phyloP scores from a whole-genome alignment of 768 basidiomycete species.

The Leccinum uliginosum region DNA sequence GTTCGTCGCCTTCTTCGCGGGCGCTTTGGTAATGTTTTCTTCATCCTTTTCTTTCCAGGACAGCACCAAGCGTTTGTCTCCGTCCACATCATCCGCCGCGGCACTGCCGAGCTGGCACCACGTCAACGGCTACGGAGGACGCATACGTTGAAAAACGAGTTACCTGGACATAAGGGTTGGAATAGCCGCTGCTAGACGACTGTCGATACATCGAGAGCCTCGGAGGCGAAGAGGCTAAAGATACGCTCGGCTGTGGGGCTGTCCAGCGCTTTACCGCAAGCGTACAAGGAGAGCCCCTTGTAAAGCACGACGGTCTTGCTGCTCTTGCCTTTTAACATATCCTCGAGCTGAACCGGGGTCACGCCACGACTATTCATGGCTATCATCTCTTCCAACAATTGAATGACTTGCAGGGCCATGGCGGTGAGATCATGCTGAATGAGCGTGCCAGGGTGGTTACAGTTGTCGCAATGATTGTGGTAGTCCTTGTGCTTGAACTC shows the following conservation, averaged over 20 bases:
- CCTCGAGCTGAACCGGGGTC: constrained; percentile 56
- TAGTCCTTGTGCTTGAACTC: constrained; percentile 67
- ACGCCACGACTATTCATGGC: constrained; percentile 42
- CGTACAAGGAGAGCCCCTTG: constrained; percentile 49
- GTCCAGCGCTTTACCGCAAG: constrained; percentile 46
- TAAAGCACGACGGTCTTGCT: constrained; percentile 37
- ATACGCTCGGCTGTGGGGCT: constrained; percentile 61
- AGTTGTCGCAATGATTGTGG: constrained; percentile 77
- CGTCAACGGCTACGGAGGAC: neutral
- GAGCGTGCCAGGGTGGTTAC: constrained; percentile 46
- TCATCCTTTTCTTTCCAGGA: constrained; percentile 28
- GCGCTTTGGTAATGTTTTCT: neutral
- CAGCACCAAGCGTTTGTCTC: constrained; percentile 15
- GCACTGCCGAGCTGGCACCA: constrained; percentile 14
- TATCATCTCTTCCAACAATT: constrained; percentile 48
- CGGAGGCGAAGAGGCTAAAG: constrained; percentile 49
- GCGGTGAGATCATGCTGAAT: constrained; percentile 57
- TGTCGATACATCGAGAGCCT: constrained; percentile 45
- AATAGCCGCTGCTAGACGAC: constrained; percentile 43
- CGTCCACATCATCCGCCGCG: constrained; percentile 19
- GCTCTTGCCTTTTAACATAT: constrained; percentile 67
- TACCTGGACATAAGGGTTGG: constrained; percentile 52
- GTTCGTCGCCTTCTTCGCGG: constrained; percentile 7
- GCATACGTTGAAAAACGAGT: neutral
- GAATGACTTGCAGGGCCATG: constrained; percentile 50